Conservation (phyloP, 1,139 yeast genomes). For the Saccharomyces hybrid region DNA sequence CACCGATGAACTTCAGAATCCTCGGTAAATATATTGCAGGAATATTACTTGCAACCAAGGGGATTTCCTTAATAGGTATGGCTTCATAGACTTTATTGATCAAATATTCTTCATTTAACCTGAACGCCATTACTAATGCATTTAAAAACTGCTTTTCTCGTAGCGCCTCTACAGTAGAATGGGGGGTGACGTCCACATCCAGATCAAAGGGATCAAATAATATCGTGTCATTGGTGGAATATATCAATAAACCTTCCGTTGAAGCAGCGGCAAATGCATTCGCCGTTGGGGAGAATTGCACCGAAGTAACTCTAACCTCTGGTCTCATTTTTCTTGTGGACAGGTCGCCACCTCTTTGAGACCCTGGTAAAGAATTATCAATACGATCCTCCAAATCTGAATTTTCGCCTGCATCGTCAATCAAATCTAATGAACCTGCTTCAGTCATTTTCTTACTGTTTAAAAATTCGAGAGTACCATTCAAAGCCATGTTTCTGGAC, state of each 20-base stretch:
- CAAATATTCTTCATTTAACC: conserved; percentile 74
- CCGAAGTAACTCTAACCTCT: conserved; percentile 66
- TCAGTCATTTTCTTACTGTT: conserved; percentile 81
- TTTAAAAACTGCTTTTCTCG: conserved; percentile 63
- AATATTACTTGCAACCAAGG: conserved; percentile 53
- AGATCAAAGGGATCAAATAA: conserved; percentile 92
- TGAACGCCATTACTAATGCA: conserved; percentile 87
- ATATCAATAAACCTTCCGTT: conserved; percentile 84
- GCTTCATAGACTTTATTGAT: conserved; percentile 67
- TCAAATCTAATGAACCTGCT: conserved; percentile 75
- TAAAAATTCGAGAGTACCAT: conserved; percentile 76
- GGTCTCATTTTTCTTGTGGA: conserved; percentile 71
- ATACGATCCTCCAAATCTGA: conserved; percentile 79
- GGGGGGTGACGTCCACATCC: conserved; percentile 88
- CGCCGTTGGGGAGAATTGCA: conserved; percentile 85
- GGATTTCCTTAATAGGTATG: conserved; percentile 68
- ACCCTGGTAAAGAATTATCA: conserved; percentile 78
- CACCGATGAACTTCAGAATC: conserved; percentile 64
- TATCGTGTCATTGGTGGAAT: conserved; percentile 66
- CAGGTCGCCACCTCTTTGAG: conserved; percentile 75
- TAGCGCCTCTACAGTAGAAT: conserved; percentile 55
- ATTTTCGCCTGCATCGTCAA: conserved; percentile 79
- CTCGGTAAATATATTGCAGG: conserved; percentile 73
- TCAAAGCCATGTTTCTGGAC: conserved; percentile 81
- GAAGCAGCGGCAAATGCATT: conserved; percentile 91